phyloP scores from a whole-genome alignment of 176 grass and related monocot species.

The Paspalum notatum region DNA sequence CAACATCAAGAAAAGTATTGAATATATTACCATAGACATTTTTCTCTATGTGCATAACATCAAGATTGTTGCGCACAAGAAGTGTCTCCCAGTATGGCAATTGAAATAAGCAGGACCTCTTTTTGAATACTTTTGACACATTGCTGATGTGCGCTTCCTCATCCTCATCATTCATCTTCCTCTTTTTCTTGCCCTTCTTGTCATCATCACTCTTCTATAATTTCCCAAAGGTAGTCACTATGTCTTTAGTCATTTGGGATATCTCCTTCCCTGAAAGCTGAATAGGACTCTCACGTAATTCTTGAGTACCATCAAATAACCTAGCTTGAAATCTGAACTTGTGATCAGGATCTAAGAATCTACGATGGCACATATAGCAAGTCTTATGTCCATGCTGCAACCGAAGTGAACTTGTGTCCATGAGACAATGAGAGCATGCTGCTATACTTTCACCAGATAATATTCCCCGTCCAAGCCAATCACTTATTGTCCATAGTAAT shows the following conservation, averaged over 20 bases:
- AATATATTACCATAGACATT: neutral
- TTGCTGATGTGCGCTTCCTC: neutral
- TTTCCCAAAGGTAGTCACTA: neutral
- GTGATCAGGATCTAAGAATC: slow-evolving; percentile 1
- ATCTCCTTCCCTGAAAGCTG: neutral
- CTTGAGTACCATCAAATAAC: neutral
- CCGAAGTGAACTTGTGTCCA: neutral
- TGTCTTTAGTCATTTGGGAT: neutral
- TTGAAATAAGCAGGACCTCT: neutral
- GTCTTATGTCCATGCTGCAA: neutral
- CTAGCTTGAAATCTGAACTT: neutral
- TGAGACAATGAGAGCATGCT: slow-evolving; percentile 13
- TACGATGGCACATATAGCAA: neutral
- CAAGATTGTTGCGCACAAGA: neutral
- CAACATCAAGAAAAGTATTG: neutral
- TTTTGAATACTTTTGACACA: neutral
- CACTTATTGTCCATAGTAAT: neutral
- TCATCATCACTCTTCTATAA: neutral
- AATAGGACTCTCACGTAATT: neutral
- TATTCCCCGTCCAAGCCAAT: neutral
- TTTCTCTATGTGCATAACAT: neutral
- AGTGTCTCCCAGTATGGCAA: neutral
- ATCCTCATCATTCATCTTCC: neutral
- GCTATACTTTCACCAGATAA: slow-evolving; percentile 7
- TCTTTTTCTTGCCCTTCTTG: too few relatives aligned